These are phyloP conservation scores for Forsythia suspensa DNA, from an alignment of 257 asterid species.

Conservation along the genomic window DNA sequence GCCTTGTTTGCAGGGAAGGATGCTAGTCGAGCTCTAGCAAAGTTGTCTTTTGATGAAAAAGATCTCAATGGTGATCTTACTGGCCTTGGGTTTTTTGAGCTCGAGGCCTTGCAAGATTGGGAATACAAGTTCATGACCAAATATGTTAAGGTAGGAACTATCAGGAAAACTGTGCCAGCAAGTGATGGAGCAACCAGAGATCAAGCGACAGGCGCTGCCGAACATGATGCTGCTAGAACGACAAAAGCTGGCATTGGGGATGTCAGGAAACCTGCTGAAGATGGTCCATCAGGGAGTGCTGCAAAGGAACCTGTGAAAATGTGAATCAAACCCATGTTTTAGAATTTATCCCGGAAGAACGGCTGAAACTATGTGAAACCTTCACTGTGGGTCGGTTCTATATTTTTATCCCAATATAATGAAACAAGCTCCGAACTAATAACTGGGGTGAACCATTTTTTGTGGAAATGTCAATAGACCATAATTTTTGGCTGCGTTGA, in stretches of 20 bases:
- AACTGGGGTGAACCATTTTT: conserved; percentile 8
- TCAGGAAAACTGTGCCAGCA: conserved; percentile 51
- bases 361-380: neutral
- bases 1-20: conserved; percentile 90
- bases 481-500: neutral
- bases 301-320: neutral
- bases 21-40: conserved; percentile 94
- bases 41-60: conserved; percentile 83
- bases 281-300: neutral
- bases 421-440: neutral
- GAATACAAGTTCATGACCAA: conserved; percentile 98
- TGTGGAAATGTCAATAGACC: neutral
- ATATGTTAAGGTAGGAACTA: conserved; percentile 91
- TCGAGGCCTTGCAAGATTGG: conserved; percentile 94
- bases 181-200: conserved; percentile 41
- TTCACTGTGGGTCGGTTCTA: neutral
- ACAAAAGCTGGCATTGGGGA: conserved; percentile 21
- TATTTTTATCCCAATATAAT: neutral
- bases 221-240: conserved; percentile 35
- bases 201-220: conserved; percentile 36
- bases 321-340: neutral
- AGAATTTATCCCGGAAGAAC: neutral
- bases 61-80: conserved; percentile 73
- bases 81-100: conserved; percentile 86
- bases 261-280: conserved; percentile 20